Evolutionary conservation across 2,329 filamentous ascomycete species (phyloP), one percentile per base, ranked within the genome.

Genomic region (Claviceps sp.): DNA sequence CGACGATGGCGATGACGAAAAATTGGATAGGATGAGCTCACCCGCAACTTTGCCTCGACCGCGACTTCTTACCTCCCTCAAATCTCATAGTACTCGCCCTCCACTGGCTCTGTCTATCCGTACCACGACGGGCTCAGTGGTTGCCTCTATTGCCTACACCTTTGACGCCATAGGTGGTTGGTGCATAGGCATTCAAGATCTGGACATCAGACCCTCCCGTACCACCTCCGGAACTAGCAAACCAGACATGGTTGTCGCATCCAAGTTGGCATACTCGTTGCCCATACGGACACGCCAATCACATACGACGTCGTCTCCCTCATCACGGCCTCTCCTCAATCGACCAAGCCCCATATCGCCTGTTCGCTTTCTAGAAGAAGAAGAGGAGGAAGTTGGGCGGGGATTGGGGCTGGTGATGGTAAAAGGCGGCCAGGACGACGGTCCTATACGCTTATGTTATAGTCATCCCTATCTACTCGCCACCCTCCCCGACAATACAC

Each of bases 121-220:
- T n/a, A 77, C 74, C 26, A 80, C 80, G 14, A 64, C 78, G 0
- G 70, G 72, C 3, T 78, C 78, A 11, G 78, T 88, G 17, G 78
- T 88, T n/a, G 85, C 88, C 2, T 89, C 87, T 0, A 86, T 96
- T 53, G 90, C 88, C 1, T 96, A 95, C 64, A 86, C 87, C 0
- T 81, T 94, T 57, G 82, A 85, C 16, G 85, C 86, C 2, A 74
- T 83, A 3, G 82, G 81, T 44, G 89, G 89, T 29, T 96, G 90
- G 87, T 89, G 86, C 7, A 78, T 95, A 16, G 90, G 89, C 2
- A 79, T 97, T n/a, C 91, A 97, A 65, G 91, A 96, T 65, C 71
- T 96, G 44, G 82, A 85, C 53, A 75, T 95, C 44, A 67, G 61
- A 1, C 60, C 63, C 5, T 59, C 37, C 37, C n/a, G 5, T n/a